Evolutionary conservation across 1,284 basidiomycete genomes (phyloP), one percentile per base, ranked within the genome.

Genomic region (Ustilago cynodontis): DNA sequence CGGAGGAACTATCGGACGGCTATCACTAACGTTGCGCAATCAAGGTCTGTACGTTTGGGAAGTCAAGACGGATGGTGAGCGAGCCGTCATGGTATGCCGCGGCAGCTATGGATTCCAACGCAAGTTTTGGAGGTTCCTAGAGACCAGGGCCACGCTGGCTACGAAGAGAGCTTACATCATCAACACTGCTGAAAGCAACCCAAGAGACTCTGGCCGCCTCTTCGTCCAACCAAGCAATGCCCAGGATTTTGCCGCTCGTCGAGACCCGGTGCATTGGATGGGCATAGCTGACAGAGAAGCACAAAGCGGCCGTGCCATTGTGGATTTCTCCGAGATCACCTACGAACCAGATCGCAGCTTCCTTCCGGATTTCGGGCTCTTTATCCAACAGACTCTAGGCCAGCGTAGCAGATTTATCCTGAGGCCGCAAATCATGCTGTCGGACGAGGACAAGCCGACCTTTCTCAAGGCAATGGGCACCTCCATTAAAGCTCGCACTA

Each of bases 71-170:
- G 41, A 47, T n/a, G 43, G 43, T 10, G 28, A 10, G 3, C 43
- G 22, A 47, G 56, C 43, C 5, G 8, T 58, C n/a, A 45, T 58
- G 3, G 13, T 58, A 6, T 58, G 56, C 16, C 56, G 56, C 13
- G 56, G 56, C 29, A 13, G 14, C 6, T 58, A 58, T 47, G 14
- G 28, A 9, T 24, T 47, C 7, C 8, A 35, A 7, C 28, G 10
- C 14, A 45, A 47, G 10, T 33, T 31, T 37, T 47, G 28, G 41
- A 31, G 8, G 6, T 26, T n/a, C 3, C 22, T 56, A 22, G 37
- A 56, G 35, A 1, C 22, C 24, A 6, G 4, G 14, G 14, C 11
- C 8, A 14, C 24, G 2, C 7, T 33, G 29, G 29, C 18, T 33
- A 52, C 50, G 16, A 20, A 26, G 33, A 52, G 18, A 29, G 26